phyloP scores from a whole-genome alignment of 345 rosid species.

The Capsella bursapastoris region DNA sequence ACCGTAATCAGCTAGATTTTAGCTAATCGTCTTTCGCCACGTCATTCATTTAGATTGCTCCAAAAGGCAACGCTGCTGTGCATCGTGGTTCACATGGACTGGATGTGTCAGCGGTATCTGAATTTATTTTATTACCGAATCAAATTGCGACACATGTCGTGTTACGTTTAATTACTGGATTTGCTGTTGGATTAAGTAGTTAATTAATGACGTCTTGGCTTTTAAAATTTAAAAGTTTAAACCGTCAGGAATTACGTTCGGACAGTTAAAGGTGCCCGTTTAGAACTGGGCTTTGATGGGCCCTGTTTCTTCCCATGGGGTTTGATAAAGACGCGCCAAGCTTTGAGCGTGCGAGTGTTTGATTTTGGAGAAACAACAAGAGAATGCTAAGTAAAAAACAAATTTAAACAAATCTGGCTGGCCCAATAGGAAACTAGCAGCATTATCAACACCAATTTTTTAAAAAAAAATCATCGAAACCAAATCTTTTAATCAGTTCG shows the following conservation, averaged over 20 bases:
- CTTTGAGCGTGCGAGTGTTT: slow-evolving; percentile 29
- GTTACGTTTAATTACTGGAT: slow-evolving; percentile 13
- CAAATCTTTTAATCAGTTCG: neutral
- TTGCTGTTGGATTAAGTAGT: slow-evolving; percentile 25
- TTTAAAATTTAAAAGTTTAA: neutral
- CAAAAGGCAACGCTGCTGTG: slow-evolving; percentile 14
- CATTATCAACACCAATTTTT: slow-evolving; percentile 14
- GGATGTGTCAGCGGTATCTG: slow-evolving; percentile 28
- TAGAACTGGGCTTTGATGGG: slow-evolving; percentile 38
- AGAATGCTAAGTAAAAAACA: slow-evolving; percentile 32
- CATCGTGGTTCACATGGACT: slow-evolving; percentile 36
- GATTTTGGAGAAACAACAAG: slow-evolving; percentile 11
- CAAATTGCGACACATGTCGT: neutral
- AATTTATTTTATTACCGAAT: neutral
- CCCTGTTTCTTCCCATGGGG: slow-evolving; percentile 12
- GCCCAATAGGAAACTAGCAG: slow-evolving; percentile 33
- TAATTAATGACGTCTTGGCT: slow-evolving; percentile 32
- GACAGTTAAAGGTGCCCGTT: slow-evolving; percentile 22
- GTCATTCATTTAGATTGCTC: slow-evolving; percentile 11
- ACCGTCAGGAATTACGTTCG: slow-evolving; percentile 29
- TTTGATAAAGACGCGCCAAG: slow-evolving; percentile 22
- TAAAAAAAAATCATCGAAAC: neutral
- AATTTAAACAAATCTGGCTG: slow-evolving; percentile 36
- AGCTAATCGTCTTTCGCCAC: slow-evolving; percentile 23
- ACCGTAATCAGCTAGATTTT: slow-evolving; percentile 31